Base-by-base conservation (phyloP, 495 filamentous ascomycete genomes). In the Amniculicola lignicola region DNA sequence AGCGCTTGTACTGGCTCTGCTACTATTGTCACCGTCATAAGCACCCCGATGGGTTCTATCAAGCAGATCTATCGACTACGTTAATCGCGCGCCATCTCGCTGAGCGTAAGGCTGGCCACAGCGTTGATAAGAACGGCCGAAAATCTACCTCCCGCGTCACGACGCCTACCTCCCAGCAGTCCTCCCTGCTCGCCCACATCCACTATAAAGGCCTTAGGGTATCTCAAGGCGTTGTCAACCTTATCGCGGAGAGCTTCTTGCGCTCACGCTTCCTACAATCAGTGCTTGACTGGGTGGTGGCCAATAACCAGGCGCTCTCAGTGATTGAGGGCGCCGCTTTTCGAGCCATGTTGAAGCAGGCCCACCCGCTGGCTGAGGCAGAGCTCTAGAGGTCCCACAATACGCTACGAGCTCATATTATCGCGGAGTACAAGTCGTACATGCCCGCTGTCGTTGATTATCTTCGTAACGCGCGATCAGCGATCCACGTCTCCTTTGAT, bases 401-500 rank as follows among this genome's bases (percentile, higher is more conserved):
- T 3, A 28, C 12, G 2, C 24, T 47, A 12, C 3, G 25, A 25
- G 43, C 4, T 9, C 21, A 28, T 15, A 22, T 50, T 36, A 22
- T 50, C 16, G 29, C 27, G 12, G 28, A 50, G 23, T 50, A 50
- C 28, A 50, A 50, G 2, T 11, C 16, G 6, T 50, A 15, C 21
- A 3, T 50, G 19, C 46, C 29, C 4, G 10, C 24, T 12, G 28
- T 50, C 37, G 22, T 18, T 19, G 19, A 21, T 4, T 15, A 50
- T 31, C 18, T 50, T 22, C 2, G 19, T 2, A 19, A 22, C 10
- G 4, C 28, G 5, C 4, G n/a, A 9, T 50, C 27, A 4, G 9
- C 23, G 2, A 50, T 50, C 2, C 19, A 50, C 28, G 23, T 50
- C 4, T 36, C 15, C 11, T 50, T 50, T 50, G 19, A 50, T 24